phyloP scores from a whole-genome alignment of 768 basidiomycete species.

The Kwoniella pini region DNA sequence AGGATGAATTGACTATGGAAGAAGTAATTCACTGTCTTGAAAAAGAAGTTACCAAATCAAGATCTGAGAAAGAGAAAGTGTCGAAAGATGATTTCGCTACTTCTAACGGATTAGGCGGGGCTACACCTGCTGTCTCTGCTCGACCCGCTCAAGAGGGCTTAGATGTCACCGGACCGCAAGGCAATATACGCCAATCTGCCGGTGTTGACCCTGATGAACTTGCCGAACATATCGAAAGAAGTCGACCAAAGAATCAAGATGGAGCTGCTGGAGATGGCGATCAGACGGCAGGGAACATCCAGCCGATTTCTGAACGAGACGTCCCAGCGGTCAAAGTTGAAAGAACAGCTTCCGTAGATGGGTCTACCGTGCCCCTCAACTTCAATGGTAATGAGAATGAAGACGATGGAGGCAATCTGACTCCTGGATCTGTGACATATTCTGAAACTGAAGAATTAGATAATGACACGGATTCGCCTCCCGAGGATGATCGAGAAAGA shows the following conservation, averaged over 20 bases:
- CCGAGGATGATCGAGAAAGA: slow-evolving; percentile 60
- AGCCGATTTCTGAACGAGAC: slow-evolving; percentile 13
- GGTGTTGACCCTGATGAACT: slow-evolving; percentile 57
- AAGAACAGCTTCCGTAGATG: slow-evolving; percentile 24
- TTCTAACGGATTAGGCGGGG: slow-evolving; percentile 26
- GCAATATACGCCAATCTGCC: slow-evolving; percentile 63
- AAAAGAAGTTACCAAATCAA: slow-evolving; percentile 72
- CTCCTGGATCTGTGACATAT: background rate
- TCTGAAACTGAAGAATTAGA: background rate
- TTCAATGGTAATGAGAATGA: background rate
- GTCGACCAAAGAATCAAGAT: slow-evolving; percentile 24
- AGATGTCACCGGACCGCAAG: slow-evolving; percentile 48
- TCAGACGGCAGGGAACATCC: slow-evolving; percentile 31
- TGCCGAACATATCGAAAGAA: slow-evolving; percentile 56
- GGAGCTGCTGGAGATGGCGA: slow-evolving; percentile 18
- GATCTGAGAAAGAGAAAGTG: slow-evolving; percentile 69
- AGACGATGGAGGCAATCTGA: background rate
- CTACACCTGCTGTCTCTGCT: slow-evolving; percentile 56
- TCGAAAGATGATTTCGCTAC: slow-evolving; percentile 57
- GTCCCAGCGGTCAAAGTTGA: slow-evolving; percentile 37
- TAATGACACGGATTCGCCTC: slow-evolving; percentile 5
- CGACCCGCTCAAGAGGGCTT: slow-evolving; percentile 45
- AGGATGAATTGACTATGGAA: slow-evolving; percentile 72
- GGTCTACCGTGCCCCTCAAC: slow-evolving; percentile 1
- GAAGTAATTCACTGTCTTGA: slow-evolving; percentile 85